Evolutionary conservation across 345 rosid genomes (phyloP).

Genomic region (Adansonia digitata): DNA sequence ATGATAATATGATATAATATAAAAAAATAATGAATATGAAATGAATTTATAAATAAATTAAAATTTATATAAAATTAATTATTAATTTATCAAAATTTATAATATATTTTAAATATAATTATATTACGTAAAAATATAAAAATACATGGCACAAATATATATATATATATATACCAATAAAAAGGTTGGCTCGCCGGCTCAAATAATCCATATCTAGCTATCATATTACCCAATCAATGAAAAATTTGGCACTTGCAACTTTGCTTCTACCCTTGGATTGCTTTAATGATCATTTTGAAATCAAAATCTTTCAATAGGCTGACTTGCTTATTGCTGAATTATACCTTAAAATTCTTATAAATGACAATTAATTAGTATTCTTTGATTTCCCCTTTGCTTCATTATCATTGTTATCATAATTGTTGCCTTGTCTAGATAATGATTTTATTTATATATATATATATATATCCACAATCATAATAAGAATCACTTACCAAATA

Average conservation of each 20-base stretch:
- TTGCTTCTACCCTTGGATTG: not conserved
- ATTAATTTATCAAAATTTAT: no score
- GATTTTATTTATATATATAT: no score
- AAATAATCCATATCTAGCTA: no score
- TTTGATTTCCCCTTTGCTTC: not conserved
- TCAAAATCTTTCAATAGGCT: not conserved
- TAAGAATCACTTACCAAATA: not conserved
- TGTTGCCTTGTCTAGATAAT: not conserved
- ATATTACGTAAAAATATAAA: no score
- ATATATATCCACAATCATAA: not conserved
- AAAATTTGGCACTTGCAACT: slow-evolving; percentile 10
- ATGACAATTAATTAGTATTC: not conserved
- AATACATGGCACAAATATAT: no score
- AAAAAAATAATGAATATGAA: no score
- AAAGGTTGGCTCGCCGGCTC: no score
- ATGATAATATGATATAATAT: no score
- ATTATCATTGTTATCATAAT: not conserved
- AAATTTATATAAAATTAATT: no score
- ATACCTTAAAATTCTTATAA: slow-evolving; percentile 1
- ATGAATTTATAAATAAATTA: no score
- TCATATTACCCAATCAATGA: slow-evolving; percentile 13
- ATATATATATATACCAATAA: no score
- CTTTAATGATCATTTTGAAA: not conserved
- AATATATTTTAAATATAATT: no score
- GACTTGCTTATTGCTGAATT: slow-evolving; percentile 7